Base-by-base conservation (phyloP, 108 stramenopile species). In the Cyclotella kingstonii region DNA sequence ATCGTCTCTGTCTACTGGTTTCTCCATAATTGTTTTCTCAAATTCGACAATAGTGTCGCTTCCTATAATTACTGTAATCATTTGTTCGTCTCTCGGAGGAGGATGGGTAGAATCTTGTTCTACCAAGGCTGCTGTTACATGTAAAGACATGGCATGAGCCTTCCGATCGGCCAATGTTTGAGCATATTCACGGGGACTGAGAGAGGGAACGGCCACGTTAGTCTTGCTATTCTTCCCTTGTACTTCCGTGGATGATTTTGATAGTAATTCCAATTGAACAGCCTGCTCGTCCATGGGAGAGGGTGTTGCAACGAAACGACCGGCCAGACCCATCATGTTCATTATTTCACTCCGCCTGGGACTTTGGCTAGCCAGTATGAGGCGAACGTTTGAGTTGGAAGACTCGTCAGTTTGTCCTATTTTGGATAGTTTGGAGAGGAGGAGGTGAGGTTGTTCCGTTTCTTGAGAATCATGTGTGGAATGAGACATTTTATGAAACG, bases 1-100 rank as follows among this genome's bases (percentile, higher is more conserved):
- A n/a, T n/a, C n/a, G n/a, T n/a, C n/a, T n/a, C n/a, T n/a, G n/a
- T 87, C 78, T 27, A 55, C 76, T 28, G 97, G 97, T 60, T 98
- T 96, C 59, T 98, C 94, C 50, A 98, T 48, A 23, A 91, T 84
- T 15, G 26, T 39, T 10, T 77, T 80, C 40, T 74, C 70, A 71
- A 82, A 46, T 53, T 91, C 90, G 2, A 91, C 90, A 66, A 91
- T 84, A 1, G 90, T 91, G 38, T 91, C 90, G 56, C 79, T 78
- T 2, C 90, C 90, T 35, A 91, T 33, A 22, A 87, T 66, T 39
- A 85, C 70, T n/a, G 68, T 74, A 11, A 71, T 77, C 22, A 40
- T 50, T 63, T 26, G 15, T 36, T 23, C 54, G 43, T 33, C 34
- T 5, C 35, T 43, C 11, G 58, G 52, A 1, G 11, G 31, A 11